Evolutionary conservation across 2,329 filamentous ascomycete genomes (phyloP).

Genomic region (Ophiostoma piceae): DNA sequence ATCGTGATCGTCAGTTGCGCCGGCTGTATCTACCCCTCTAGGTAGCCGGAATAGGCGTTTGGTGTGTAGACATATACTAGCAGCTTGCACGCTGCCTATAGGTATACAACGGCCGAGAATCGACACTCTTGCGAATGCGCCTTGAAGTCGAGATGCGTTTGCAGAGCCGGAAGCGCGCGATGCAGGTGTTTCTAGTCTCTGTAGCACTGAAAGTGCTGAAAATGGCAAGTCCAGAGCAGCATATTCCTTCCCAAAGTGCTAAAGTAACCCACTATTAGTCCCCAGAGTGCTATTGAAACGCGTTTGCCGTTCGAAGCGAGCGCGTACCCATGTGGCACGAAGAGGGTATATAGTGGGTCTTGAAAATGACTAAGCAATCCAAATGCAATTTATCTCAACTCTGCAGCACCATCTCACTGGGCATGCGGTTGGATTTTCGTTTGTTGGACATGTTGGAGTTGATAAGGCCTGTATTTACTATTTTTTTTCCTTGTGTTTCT

Average conservation of each 20-base stretch:
- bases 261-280: neutral
- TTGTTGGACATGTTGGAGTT: neutral
- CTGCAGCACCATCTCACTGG: neutral
- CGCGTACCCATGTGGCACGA: neutral
- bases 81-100: neutral
- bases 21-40: neutral
- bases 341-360: neutral
- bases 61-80: neutral
- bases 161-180: neutral
- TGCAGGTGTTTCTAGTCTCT: neutral
- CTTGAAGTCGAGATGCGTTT: neutral
- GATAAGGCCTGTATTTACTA: neutral
- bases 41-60: neutral
- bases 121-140: neutral
- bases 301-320: neutral
- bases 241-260: neutral
- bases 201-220: neutral
- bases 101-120: neutral
- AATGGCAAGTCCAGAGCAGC: neutral
- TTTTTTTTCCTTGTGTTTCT: neutral
- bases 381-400: neutral
- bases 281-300: neutral
- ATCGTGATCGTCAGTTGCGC: too few species aligned
- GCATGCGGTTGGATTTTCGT: neutral
- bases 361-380: neutral